A percentile compares a stretch with the other conserved stretches of the same genome.
Evolutionary conservation across 371 early-diverging fungal genomes (phyloP).

Genomic region (Mucor mucedo): DNA sequence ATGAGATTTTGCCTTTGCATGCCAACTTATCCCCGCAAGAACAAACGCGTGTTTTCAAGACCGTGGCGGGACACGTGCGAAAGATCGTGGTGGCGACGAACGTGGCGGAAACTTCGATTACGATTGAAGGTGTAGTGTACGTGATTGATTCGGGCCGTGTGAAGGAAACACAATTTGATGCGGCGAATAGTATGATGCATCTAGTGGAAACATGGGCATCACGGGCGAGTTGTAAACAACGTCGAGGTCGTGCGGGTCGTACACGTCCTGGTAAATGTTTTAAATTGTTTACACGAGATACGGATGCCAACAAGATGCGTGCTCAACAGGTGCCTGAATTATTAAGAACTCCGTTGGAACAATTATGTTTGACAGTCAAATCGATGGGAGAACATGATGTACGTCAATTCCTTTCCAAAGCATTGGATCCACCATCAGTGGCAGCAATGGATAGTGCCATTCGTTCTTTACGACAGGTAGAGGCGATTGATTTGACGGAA

Average conservation of each 20-base stretch:
- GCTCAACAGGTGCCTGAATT: conserved; percentile 80
- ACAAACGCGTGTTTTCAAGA: conserved; percentile 69
- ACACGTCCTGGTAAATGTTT: conserved; percentile 83
- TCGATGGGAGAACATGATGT: conserved; percentile 70
- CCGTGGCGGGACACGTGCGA: conserved; percentile 63
- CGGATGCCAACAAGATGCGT: conserved; percentile 58
- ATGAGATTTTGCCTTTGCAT: conserved; percentile 71
- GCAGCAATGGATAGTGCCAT: conserved; percentile 68
- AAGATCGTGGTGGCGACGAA: conserved; percentile 95
- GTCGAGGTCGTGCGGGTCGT: conserved; percentile 94
- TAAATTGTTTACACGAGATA: conserved; percentile 64
- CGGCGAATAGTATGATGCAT: conserved; percentile 62
- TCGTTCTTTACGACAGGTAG: conserved; percentile 58
- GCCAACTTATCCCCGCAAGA: conserved; percentile 76
- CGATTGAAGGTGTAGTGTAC: conserved; percentile 89
- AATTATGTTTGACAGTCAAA: conserved; percentile 82
- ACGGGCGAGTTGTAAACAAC: conserved; percentile 87
- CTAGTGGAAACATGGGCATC: conserved; percentile 61
- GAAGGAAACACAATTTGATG: conserved; percentile 78
- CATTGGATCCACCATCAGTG: conserved; percentile 78
- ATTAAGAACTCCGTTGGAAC: conserved; percentile 79
- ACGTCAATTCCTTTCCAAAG: conserved; percentile 60
- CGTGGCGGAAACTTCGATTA: conserved; percentile 95
- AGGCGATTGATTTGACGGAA: conserved; percentile 58
- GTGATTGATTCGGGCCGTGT: conserved; percentile 93